A percentile compares a stretch with the other conserved stretches of the same genome.
These are phyloP conservation scores for Orbilia ellipsospora DNA, from an alignment of 2,329 filamentous ascomycete species.

Conservation along the genomic window DNA sequence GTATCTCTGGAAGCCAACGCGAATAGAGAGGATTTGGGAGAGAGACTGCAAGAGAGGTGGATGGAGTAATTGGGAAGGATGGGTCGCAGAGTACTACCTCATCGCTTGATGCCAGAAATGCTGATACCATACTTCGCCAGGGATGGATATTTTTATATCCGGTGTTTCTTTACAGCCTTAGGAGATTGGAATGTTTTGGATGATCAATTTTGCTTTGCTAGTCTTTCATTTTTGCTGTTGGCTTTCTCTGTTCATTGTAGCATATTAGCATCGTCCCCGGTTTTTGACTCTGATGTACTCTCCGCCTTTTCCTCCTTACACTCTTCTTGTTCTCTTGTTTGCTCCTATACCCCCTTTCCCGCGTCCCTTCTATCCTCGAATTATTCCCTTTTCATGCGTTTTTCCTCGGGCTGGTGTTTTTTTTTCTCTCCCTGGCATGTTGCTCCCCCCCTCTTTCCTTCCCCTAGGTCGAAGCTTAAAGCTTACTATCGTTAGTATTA, in stretches of 20 bases:
- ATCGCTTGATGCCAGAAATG: conserved; percentile 32
- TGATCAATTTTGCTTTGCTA: conserved; percentile 1
- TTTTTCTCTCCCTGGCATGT: too few relatives aligned
- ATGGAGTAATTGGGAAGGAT: conserved; percentile 55
- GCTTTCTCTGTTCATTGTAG: conserved; percentile 31
- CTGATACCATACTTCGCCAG: not conserved
- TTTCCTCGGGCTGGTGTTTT: too few relatives aligned
- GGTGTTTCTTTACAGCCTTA: not conserved
- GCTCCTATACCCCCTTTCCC: conserved; percentile 26
- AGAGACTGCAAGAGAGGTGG: conserved; percentile 52
- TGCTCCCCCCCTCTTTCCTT: too few relatives aligned
- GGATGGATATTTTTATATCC: not conserved
- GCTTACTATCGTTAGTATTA: too few relatives aligned
- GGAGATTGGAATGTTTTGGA: not conserved
- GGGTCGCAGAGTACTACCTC: conserved; percentile 53
- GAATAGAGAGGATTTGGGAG: conserved; percentile 51
- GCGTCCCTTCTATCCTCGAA: not conserved
- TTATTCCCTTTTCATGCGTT: too few relatives aligned
- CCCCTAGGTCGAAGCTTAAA: too few relatives aligned
- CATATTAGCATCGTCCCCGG: conserved; percentile 43
- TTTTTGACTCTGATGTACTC: conserved; percentile 7
- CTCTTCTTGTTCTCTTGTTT: conserved; percentile 16
- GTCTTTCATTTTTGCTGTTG: conserved; percentile 1
- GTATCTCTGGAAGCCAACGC: conserved; percentile 43
- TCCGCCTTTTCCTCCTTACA: conserved; percentile 13